Evolutionary conservation across 192 early-diverging fungal species (phyloP).

Genomic region (Coemansia sp.): DNA sequence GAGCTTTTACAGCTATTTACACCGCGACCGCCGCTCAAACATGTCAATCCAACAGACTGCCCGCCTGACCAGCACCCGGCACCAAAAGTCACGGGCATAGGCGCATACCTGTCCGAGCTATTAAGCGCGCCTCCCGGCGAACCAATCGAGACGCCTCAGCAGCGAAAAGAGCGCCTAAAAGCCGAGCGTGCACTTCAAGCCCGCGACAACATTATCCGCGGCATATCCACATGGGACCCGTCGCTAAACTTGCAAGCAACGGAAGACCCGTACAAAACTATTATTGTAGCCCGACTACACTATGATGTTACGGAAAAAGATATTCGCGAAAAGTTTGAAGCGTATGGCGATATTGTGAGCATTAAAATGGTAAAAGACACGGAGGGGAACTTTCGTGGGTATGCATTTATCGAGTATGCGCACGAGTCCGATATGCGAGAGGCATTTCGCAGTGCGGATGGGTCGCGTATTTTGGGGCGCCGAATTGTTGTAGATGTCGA

Average conservation of each 20-base stretch:
- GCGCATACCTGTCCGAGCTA: slow-evolving; percentile 27
- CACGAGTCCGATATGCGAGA: slow-evolving; percentile 80
- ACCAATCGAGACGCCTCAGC: slow-evolving; percentile 30
- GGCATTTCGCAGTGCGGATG: slow-evolving; percentile 72
- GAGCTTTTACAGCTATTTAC: slow-evolving; percentile 50
- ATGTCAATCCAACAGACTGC: slow-evolving; percentile 32
- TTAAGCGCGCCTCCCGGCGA: slow-evolving; percentile 5
- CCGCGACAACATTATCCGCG: slow-evolving; percentile 38
- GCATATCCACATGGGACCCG: slow-evolving; percentile 41
- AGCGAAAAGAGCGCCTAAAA: slow-evolving; percentile 44
- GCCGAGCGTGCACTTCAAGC: slow-evolving; percentile 33
- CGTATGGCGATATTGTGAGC: slow-evolving; percentile 63
- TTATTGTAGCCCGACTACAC: slow-evolving; percentile 79
- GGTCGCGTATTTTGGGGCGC: slow-evolving; percentile 78
- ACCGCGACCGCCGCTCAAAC: slow-evolving; percentile 37
- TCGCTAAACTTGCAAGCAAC: slow-evolving; percentile 64
- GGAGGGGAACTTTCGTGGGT: slow-evolving; percentile 79
- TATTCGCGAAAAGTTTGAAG: slow-evolving; percentile 72
- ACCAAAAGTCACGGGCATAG: slow-evolving; percentile 38
- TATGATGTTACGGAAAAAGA: slow-evolving; percentile 59
- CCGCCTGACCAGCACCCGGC: slow-evolving; percentile 24
- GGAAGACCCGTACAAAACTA: slow-evolving; percentile 89
- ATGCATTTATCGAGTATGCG: slow-evolving; percentile 95
- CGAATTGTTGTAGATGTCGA: slow-evolving; percentile 93
- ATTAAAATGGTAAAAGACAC: slow-evolving; percentile 75